Evolutionary conservation across 805 yeast species (phyloP).

Genomic region (Saccharomyces eubayanus): DNA sequence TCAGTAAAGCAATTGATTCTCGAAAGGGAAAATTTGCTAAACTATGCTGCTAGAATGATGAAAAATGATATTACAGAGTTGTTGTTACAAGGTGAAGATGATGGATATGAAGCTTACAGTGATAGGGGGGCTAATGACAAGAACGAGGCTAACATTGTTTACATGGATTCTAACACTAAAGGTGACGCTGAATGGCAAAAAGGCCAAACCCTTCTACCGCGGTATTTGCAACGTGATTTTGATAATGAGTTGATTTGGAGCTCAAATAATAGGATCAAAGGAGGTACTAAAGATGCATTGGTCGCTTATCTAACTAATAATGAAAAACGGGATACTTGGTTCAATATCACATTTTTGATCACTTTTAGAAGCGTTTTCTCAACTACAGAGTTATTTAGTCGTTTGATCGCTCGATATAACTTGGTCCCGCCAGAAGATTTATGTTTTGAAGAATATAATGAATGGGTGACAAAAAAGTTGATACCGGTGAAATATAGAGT

Average conservation of each 20-base stretch:
- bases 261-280: slow-evolving; percentile 61
- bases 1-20: slow-evolving; percentile 53
- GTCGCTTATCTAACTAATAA: slow-evolving; percentile 75
- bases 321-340: slow-evolving; percentile 46
- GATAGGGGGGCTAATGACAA: slow-evolving; percentile 1
- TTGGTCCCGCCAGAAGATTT: slow-evolving; percentile 84
- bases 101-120: slow-evolving; percentile 1
- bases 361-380: slow-evolving; percentile 69
- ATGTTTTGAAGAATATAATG: slow-evolving; percentile 65
- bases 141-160: not conserved
- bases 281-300: slow-evolving; percentile 72
- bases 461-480: slow-evolving; percentile 64
- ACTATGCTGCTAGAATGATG: slow-evolving; percentile 71
- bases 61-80: slow-evolving; percentile 61
- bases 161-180: not conserved
- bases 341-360: slow-evolving; percentile 55
- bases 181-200: not conserved
- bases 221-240: slow-evolving; percentile 63
- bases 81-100: slow-evolving; percentile 41
- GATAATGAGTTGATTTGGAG: slow-evolving; percentile 52
- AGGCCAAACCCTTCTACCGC: slow-evolving; percentile 34
- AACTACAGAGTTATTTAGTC: slow-evolving; percentile 48
- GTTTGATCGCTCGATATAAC: slow-evolving; percentile 54
- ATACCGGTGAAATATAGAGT: slow-evolving; percentile 57
- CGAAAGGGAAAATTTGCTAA: slow-evolving; percentile 60